Percentiles rank a stretch among this genome's conserved stretches.
These are phyloP conservation scores for Phytopythium boreale DNA, from an alignment of 352 stramenopile genomes.

Conservation along the genomic window DNA sequence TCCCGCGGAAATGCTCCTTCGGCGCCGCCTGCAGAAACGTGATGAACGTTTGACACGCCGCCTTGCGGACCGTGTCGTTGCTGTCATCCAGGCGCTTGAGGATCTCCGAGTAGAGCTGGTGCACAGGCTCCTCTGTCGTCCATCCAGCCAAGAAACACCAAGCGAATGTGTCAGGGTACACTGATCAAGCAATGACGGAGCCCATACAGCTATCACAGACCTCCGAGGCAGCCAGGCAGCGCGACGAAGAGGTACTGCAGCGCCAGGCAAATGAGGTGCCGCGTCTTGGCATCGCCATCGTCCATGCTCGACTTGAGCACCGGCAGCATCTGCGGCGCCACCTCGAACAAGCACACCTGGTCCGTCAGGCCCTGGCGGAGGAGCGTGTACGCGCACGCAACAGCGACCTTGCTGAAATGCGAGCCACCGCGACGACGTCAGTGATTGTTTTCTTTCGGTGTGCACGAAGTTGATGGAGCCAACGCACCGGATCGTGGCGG, in stretches of 20 bases:
- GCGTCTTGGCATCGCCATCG: constrained; percentile 85
- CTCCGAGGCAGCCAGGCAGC: constrained; percentile 68
- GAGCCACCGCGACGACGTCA: not conserved
- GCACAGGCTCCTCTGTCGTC: constrained; percentile 81
- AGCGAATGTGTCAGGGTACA: not conserved
- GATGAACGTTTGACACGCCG: constrained; percentile 84
- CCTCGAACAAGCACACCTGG: constrained; percentile 79
- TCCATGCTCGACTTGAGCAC: constrained; percentile 89
- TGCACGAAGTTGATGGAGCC: not conserved
- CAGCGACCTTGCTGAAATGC: constrained; percentile 78
- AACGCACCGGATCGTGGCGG: constrained; percentile 74
- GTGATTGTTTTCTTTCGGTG: not conserved
- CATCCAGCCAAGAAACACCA: not conserved
- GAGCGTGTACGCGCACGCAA: constrained; percentile 84
- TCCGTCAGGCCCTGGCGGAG: constrained; percentile 75
- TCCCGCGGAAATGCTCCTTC: constrained; percentile 83
- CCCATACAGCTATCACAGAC: constrained; percentile 17
- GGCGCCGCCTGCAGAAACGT: constrained; percentile 85
- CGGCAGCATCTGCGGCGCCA: constrained; percentile 81
- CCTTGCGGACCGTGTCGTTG: constrained; percentile 87
- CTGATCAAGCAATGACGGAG: not conserved
- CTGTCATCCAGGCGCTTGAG: constrained; percentile 92
- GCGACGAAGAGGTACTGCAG: constrained; percentile 88
- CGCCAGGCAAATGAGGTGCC: constrained; percentile 85
- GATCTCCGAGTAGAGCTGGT: constrained; percentile 90